Evolutionary conservation across 2,329 filamentous ascomycete species (phyloP).

Genomic region (Xylariaceae sp.): DNA sequence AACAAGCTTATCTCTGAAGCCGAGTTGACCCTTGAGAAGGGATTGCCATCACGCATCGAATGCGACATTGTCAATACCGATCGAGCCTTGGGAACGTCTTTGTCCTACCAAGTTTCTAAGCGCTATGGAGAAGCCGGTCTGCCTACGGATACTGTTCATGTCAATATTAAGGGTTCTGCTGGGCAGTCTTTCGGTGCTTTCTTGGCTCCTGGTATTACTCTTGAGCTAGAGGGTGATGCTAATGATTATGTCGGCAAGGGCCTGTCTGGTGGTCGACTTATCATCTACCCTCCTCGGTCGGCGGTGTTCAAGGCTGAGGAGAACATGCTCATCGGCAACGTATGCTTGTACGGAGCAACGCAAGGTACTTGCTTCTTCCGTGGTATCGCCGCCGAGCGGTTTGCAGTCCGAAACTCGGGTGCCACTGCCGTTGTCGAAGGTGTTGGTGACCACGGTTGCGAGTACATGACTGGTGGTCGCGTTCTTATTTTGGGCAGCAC

Average conservation of each 20-base stretch:
- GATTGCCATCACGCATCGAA: conserved; percentile 86
- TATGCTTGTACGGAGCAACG: conserved; percentile 92
- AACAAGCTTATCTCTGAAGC: conserved; percentile 97
- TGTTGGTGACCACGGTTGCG: conserved; percentile 91
- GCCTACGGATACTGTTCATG: conserved; percentile 89
- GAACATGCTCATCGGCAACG: conserved; percentile 90
- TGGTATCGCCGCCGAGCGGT: conserved; percentile 91
- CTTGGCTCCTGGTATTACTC: conserved; percentile 85
- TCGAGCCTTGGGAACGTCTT: conserved; percentile 84
- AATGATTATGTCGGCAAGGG: conserved; percentile 98
- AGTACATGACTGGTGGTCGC: conserved; percentile 98
- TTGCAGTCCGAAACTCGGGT: conserved; percentile 94
- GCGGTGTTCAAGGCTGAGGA: conserved; percentile 95
- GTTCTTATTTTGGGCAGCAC: conserved; percentile 82
- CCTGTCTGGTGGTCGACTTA: conserved; percentile 85
- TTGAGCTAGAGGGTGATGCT: conserved; percentile 91
- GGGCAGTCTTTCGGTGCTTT: conserved; percentile 96
- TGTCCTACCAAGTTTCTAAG: conserved; percentile 95
- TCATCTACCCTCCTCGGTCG: conserved; percentile 85
- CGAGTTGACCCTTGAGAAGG: conserved; percentile 90
- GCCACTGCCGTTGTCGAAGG: conserved; percentile 95
- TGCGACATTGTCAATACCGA: conserved; percentile 97
- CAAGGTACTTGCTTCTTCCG: conserved; percentile 93
- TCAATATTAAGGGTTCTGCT: conserved; percentile 93
- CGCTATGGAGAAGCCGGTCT: conserved; percentile 84